phyloP scores from a whole-genome alignment of 257 asterid species.

The Plectranthus barbatus region DNA sequence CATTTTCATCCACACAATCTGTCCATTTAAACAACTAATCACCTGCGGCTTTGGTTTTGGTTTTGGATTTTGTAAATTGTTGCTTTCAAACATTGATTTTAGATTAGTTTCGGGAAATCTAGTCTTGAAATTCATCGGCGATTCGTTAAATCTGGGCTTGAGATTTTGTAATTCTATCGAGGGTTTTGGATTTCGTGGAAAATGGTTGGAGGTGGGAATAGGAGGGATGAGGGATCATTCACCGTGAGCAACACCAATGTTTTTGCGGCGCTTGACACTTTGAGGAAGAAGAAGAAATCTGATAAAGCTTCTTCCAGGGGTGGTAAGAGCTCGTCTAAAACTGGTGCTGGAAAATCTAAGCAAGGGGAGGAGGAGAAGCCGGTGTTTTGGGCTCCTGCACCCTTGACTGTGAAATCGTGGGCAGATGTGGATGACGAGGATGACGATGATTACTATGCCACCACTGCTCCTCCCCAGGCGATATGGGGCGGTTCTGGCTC shows the following conservation, averaged over 20 bases:
- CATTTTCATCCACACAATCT: background rate
- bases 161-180: background rate
- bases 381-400: constrained; percentile 71
- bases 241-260: constrained; percentile 53
- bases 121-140: background rate
- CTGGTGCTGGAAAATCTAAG: constrained; percentile 31
- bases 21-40: background rate
- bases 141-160: constrained; percentile 7
- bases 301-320: constrained; percentile 44
- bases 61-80: background rate
- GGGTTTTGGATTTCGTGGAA: constrained; percentile 17
- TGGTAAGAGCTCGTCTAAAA: constrained; percentile 21
- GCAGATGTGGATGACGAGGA: constrained; percentile 82
- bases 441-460: constrained; percentile 74
- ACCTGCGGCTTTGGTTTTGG: background rate
- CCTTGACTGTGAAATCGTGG: constrained; percentile 61
- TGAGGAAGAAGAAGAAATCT: constrained; percentile 70
- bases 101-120: background rate
- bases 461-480: constrained; percentile 66
- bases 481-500: constrained; percentile 39
- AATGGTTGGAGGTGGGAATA: constrained; percentile 69
- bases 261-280: constrained; percentile 68
- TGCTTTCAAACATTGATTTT: background rate
- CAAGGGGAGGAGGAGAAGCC: constrained; percentile 32
- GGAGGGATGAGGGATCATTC: constrained; percentile 58